phyloP scores from a whole-genome alignment of 495 filamentous ascomycete species.

The Annulohypoxylon maeteangense region DNA sequence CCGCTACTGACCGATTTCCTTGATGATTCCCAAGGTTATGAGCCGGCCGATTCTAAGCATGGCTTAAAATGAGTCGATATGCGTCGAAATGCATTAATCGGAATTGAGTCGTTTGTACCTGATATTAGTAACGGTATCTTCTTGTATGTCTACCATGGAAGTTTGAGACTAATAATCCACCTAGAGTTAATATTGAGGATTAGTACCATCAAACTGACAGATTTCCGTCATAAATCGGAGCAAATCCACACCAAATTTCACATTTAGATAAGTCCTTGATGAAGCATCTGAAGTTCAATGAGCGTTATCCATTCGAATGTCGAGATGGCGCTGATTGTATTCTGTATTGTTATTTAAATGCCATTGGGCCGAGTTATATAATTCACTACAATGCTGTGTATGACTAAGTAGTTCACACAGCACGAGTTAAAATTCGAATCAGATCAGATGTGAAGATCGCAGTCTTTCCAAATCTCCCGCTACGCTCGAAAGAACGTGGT shows the following conservation, averaged over 20 bases:
- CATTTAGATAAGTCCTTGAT: neutral
- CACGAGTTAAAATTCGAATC: conserved; percentile 28
- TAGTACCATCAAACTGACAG: neutral
- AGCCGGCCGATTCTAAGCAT: neutral
- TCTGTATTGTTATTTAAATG: conserved; percentile 41
- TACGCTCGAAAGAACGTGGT: conserved; percentile 50
- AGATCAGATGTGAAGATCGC: conserved; percentile 30
- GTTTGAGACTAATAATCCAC: neutral
- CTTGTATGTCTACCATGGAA: neutral
- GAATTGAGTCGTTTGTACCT: neutral
- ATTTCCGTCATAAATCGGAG: neutral
- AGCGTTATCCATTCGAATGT: conserved; percentile 43
- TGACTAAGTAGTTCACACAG: conserved; percentile 13
- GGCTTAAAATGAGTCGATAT: neutral
- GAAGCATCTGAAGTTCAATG: conserved; percentile 32
- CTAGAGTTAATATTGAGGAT: neutral
- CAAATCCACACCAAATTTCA: neutral
- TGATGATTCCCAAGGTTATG: neutral
- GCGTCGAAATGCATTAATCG: neutral
- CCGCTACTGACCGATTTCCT: neutral
- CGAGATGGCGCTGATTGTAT: conserved; percentile 49
- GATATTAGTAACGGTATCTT: neutral
- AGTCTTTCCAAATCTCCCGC: conserved; percentile 31
- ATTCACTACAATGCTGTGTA: conserved; percentile 22
- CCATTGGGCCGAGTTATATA: conserved; percentile 27